A percentile compares a stretch with the other conserved stretches of the same genome.
Evolutionary conservation across 345 rosid species (phyloP).

Genomic region (Adansonia digitata): DNA sequence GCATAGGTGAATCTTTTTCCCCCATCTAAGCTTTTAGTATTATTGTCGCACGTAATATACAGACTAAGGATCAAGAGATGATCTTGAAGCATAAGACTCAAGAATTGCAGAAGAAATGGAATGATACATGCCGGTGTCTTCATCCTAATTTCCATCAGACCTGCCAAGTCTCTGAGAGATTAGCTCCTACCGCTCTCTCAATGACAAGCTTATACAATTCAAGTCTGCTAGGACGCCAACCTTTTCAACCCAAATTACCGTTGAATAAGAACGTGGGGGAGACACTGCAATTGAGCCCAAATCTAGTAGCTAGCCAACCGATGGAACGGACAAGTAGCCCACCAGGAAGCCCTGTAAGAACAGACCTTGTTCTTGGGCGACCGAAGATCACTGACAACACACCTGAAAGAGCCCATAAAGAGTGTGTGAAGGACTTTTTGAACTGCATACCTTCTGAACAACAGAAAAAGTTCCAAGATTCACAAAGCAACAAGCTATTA

Average conservation of each 20-base stretch:
- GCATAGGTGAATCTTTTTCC: neutral
- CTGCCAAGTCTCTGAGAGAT: constrained; percentile 32
- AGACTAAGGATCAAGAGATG: constrained; percentile 60
- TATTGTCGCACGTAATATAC: neutral
- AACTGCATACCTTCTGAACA: constrained; percentile 60
- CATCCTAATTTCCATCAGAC: constrained; percentile 62
- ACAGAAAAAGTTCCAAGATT: constrained; percentile 36
- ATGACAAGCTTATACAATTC: constrained; percentile 44
- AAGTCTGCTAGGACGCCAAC: constrained; percentile 50
- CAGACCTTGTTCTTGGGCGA: constrained; percentile 78
- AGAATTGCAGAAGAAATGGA: constrained; percentile 85
- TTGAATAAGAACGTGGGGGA: constrained; percentile 39
- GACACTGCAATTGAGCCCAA: constrained; percentile 30
- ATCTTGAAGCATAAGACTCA: constrained; percentile 39
- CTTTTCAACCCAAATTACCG: constrained; percentile 55
- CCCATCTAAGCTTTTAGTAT: neutral
- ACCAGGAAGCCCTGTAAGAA: constrained; percentile 70
- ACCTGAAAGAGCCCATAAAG: constrained; percentile 30
- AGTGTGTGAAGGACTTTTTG: constrained; percentile 52
- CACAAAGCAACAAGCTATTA: constrained; percentile 32
- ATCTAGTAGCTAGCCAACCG: constrained; percentile 26
- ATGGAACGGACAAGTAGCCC: constrained; percentile 33
- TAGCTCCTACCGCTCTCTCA: constrained; percentile 37
- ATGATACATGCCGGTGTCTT: constrained; percentile 51
- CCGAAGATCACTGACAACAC: constrained; percentile 31